Evolutionary conservation across 768 basidiomycete genomes (phyloP).

Genomic region (Panellus pusillus): DNA sequence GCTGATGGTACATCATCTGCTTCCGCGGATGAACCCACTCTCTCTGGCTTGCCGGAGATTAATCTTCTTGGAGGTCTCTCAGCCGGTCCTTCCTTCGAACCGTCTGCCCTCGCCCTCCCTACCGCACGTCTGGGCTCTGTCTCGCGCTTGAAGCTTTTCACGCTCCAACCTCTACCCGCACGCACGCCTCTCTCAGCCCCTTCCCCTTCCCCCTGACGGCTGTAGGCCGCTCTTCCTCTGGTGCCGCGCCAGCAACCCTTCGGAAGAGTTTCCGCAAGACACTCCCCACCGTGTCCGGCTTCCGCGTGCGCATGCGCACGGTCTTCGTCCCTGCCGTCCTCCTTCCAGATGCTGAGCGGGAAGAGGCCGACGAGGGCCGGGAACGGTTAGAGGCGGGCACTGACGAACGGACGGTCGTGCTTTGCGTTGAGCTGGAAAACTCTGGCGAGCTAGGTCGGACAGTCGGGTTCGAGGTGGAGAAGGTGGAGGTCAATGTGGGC

Average conservation of each 20-base stretch:
- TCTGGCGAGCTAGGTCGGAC: slow-evolving; percentile 59
- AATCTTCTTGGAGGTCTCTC: slow-evolving; percentile 67
- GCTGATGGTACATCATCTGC: slow-evolving; percentile 25
- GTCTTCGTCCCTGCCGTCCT: slow-evolving; percentile 87
- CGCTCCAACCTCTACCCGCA: slow-evolving; percentile 52
- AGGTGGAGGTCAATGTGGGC: slow-evolving; percentile 71
- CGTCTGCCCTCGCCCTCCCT: slow-evolving; percentile 49
- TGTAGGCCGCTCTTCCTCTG: slow-evolving; percentile 28
- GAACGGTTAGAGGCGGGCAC: slow-evolving; percentile 65
- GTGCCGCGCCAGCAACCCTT: slow-evolving; percentile 60
- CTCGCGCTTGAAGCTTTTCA: slow-evolving; percentile 66
- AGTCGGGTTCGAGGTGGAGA: slow-evolving; percentile 75
- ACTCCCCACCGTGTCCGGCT: slow-evolving; percentile 75
- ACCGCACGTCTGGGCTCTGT: slow-evolving; percentile 69
- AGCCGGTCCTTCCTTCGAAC: slow-evolving; percentile 44
- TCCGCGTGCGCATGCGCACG: slow-evolving; percentile 92
- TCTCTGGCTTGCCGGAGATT: slow-evolving; percentile 62
- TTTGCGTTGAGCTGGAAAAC: slow-evolving; percentile 92
- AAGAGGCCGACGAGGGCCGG: slow-evolving; percentile 42
- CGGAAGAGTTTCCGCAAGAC: slow-evolving; percentile 86
- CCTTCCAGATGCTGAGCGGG: slow-evolving; percentile 45
- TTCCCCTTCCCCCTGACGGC: slow-evolving; percentile 53
- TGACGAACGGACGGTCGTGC: slow-evolving; percentile 81
- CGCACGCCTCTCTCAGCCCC: slow-evolving; percentile 38
- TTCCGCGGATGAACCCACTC: slow-evolving; percentile 34